A percentile compares a stretch with the other conserved stretches of the same genome.
phyloP scores from a whole-genome alignment of 2,329 filamentous ascomycete genomes.

The Sclerotinia minor region DNA sequence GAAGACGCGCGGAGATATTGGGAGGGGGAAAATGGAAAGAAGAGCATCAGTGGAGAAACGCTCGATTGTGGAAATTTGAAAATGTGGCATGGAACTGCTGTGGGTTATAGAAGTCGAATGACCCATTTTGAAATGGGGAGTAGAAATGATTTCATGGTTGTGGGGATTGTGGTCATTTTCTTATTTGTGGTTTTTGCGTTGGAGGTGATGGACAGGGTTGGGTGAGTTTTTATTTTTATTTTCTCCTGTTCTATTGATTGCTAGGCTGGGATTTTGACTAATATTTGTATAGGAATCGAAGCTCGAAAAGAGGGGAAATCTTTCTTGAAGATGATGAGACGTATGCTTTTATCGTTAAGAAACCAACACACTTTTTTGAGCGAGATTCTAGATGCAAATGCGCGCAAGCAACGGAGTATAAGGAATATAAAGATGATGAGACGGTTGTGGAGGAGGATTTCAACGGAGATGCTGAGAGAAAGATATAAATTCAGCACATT shows the following conservation, averaged over 20 bases:
- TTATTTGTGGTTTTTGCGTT: slow-evolving; percentile 30
- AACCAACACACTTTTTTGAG: slow-evolving; percentile 18
- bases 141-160: slow-evolving; percentile 37
- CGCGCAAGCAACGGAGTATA: neutral
- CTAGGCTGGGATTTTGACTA: neutral
- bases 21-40: slow-evolving; percentile 20
- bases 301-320: slow-evolving; percentile 29
- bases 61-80: neutral
- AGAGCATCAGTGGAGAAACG: neutral
- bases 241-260: neutral
- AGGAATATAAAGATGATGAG: slow-evolving; percentile 16
- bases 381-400: neutral
- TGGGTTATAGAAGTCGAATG: slow-evolving; percentile 22
- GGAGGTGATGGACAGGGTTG: slow-evolving; percentile 31
- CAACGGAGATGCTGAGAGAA: neutral
- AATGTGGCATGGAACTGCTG: slow-evolving; percentile 18
- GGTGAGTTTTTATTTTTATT: too few species aligned
- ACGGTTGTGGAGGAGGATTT: slow-evolving; percentile 17
- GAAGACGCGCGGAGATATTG: slow-evolving; percentile 35
- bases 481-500: neutral
- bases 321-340: slow-evolving; percentile 35
- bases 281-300: neutral
- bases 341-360: slow-evolving; percentile 29
- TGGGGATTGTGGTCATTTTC: slow-evolving; percentile 39
- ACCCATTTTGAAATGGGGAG: slow-evolving; percentile 20